Evolutionary conservation across 176 grass and related monocot genomes (phyloP), one percentile per base, ranked within the genome.

Genomic region (Triticum urartu): DNA sequence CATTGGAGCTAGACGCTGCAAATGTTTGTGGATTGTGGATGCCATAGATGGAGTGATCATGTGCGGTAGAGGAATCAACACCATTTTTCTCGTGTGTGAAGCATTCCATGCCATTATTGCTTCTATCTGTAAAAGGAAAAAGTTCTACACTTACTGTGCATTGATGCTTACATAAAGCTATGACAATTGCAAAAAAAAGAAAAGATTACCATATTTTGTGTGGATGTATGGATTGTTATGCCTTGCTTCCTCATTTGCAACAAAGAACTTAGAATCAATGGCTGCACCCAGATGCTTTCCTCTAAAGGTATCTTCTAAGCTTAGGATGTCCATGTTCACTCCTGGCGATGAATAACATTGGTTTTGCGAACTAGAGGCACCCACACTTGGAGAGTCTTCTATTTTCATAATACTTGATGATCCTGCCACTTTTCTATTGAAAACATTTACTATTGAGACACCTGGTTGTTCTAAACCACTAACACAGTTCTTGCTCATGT

Each of bases 201-300:
- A 62, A 52, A 64, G 78, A 35, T 87, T 91, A 92, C 93, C 80
- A 66, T 83, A 82, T 68, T 79, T 80, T 75, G 22, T 79, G 73
- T 84, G 71, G 52, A 39, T 42, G 72, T 87, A 92, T 75, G 77
- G 67, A 83, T 59, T 89, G 7, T n/a, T 80, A 12, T 40, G 47
- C 79, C 40, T 59, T 82, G 60, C 39, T 84, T 87, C 65, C 15
- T 72, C 42, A 30, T 79, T 78, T 88, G 77, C 33, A 65, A n/a
- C 56, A 64, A 84, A 68, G 32, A 84, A 81, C 5, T 77, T 84
- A 50, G 93, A 87, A 78, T 43, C 36, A 85, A 47, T 82, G 83
- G 78, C 34, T 78, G 86, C 80, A 88, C 73, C 56, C 72, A 18
- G 36, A 61, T 9, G 35, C 38, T 87, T 71, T 67, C 68, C 83